phyloP scores from a whole-genome alignment of 1,284 basidiomycete genomes.

The Irpex rosettiformis region DNA sequence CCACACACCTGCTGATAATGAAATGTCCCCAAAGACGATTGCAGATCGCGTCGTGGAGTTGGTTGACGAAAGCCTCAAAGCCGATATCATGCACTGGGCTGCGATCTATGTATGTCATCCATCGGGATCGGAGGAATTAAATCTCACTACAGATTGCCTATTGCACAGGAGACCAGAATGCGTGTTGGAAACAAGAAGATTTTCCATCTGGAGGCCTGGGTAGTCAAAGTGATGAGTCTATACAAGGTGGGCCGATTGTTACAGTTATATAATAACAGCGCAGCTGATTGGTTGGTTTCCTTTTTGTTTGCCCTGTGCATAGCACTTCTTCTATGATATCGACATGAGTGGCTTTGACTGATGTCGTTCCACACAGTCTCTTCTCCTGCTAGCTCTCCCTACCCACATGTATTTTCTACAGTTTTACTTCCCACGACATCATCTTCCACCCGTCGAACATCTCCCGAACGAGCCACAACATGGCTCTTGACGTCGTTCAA shows the following conservation, averaged over 20 bases:
- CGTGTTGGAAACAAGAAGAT: slow-evolving; percentile 91
- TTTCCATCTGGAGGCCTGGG: slow-evolving; percentile 93
- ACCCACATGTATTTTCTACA: not conserved
- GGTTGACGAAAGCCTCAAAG: slow-evolving; percentile 86
- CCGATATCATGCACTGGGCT: slow-evolving; percentile 94
- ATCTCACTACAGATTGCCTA: not conserved
- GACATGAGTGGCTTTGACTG: slow-evolving; percentile 41
- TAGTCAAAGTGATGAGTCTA: slow-evolving; percentile 80
- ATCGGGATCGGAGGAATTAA: not conserved
- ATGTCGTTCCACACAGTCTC: not conserved
- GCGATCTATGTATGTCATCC: slow-evolving; percentile 80
- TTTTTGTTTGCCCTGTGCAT: no score
- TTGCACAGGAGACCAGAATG: slow-evolving; percentile 83
- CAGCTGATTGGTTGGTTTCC: not conserved
- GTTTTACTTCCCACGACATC: no score
- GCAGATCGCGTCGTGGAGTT: slow-evolving; percentile 83
- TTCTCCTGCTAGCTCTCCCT: not conserved
- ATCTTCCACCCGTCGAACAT: no score
- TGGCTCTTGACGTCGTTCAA: no score
- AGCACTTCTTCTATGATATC: slow-evolving; percentile 55
- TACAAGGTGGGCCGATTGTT: slow-evolving; percentile 66
- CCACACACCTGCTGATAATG: not conserved
- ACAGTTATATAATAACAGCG: no score
- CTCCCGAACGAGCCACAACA: not conserved
- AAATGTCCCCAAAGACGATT: slow-evolving; percentile 60